These are phyloP conservation scores for Calocybe gangraenosa DNA, from an alignment of 768 basidiomycete species.

Conservation along the genomic window DNA sequence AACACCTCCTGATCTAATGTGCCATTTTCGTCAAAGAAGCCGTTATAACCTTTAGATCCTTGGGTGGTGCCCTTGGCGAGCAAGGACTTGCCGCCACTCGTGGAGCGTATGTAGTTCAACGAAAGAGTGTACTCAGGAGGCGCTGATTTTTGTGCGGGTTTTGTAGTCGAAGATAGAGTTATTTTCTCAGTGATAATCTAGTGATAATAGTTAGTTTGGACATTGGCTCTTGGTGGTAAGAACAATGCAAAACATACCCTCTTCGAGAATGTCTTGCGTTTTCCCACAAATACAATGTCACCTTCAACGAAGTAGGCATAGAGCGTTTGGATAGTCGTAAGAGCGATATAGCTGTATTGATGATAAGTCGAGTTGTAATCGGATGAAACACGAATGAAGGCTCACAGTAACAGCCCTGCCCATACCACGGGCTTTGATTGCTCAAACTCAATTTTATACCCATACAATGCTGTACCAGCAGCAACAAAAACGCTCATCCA, in stretches of 20 bases:
- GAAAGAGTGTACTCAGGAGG: slow-evolving; percentile 68
- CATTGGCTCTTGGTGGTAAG: background rate
- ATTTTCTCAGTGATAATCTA: slow-evolving; percentile 92
- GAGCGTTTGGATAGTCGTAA: slow-evolving; percentile 69
- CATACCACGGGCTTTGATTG: slow-evolving; percentile 78
- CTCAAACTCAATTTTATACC: slow-evolving; percentile 87
- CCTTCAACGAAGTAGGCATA: slow-evolving; percentile 88
- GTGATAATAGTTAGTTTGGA: slow-evolving; percentile 38
- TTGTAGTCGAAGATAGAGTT: slow-evolving; percentile 67
- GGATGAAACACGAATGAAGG: slow-evolving; percentile 16
- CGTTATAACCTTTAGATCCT: slow-evolving; percentile 54
- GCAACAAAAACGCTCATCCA: slow-evolving; percentile 86
- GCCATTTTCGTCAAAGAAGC: slow-evolving; percentile 81
- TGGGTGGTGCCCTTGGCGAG: slow-evolving; percentile 65
- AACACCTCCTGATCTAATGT: slow-evolving; percentile 73
- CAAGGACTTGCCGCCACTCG: slow-evolving; percentile 82
- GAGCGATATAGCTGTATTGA: slow-evolving; percentile 59
- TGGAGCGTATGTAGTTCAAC: slow-evolving; percentile 70
- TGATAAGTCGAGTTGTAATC: slow-evolving; percentile 4
- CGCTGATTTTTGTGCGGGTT: slow-evolving; percentile 46
- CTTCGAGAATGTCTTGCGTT: slow-evolving; percentile 86
- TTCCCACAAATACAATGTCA: slow-evolving; percentile 82
- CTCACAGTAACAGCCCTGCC: slow-evolving; percentile 75
- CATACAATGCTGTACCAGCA: slow-evolving; percentile 76
- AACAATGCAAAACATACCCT: slow-evolving; percentile 49